Evolutionary conservation across 2,329 filamentous ascomycete species (phyloP), one percentile per base, ranked within the genome.

Genomic region (Thermothelomyces thermophilus): DNA sequence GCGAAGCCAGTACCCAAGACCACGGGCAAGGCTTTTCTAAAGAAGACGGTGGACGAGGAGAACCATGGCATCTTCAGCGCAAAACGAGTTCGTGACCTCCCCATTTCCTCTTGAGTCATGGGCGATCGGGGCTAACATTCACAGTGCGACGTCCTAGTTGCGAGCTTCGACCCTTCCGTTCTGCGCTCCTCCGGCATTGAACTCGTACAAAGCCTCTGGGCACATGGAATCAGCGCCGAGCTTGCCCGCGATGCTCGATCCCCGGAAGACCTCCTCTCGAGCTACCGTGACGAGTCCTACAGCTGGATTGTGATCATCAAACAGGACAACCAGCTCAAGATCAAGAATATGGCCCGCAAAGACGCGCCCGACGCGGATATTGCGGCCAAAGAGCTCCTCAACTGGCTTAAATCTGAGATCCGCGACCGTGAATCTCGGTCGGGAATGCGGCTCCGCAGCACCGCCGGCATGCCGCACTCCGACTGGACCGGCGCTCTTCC

Each of bases 291-390:
- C 50, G 85, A 89, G 58, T 76, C 76, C 24, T 87, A 95, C 65
- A 85, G 80, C 22, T 97, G 90, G 88, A 82, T 95, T 52, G 80
- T 96, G 33, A 86, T 94, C 54, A 83, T 95, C 61, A 95, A 95
- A 64, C 84, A 82, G 53, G 87, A 80, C 61, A 83, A 79, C 60
- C 83, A 72, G 69, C 75, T 94, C 41, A 95, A 94, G 68, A 79
- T 95, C 56, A 87, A 86, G 63, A 88, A 80, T 11, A 79, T 90
- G 62, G 78, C 82, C 28, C 82, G 83, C 52, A 93, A 86, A 62
- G 88, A 94, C 53, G 73, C 82, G 8, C 70, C 75, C 24, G 89
- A 94, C 59, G 80, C 78, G 4, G 93, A 97, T 56, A 76, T 97
- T 35, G 79, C 84, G 3, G 75, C 76, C 20, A 73, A 77, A 3